These are phyloP conservation scores for Mycena floridula DNA, from an alignment of 768 basidiomycete species.

Conservation along the genomic window DNA sequence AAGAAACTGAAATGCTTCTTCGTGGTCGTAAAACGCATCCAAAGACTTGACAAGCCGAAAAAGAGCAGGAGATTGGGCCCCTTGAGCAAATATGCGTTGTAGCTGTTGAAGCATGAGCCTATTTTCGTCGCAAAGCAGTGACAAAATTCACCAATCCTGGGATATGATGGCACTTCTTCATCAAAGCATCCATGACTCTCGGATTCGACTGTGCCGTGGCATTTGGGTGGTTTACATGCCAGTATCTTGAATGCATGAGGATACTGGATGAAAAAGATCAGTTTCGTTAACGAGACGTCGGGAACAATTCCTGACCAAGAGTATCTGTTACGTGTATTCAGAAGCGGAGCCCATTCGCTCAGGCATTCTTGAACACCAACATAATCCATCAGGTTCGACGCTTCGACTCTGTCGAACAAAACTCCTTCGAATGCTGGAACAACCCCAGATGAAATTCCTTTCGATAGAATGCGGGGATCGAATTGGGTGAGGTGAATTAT, in stretches of 20 bases:
- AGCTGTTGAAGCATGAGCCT: slow-evolving; percentile 9
- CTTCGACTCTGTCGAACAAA: slow-evolving; percentile 34
- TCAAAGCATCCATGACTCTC: slow-evolving; percentile 25
- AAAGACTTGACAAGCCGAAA: slow-evolving; percentile 29
- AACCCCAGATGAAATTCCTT: slow-evolving; percentile 30
- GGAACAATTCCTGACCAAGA: no score
- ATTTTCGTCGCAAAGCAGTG: neutral
- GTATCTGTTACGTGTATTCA: slow-evolving; percentile 26
- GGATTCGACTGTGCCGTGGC: slow-evolving; percentile 28
- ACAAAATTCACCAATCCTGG: slow-evolving; percentile 19
- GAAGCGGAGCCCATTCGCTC: slow-evolving; percentile 29
- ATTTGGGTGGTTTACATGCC: slow-evolving; percentile 24
- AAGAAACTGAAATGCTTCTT: slow-evolving; percentile 28
- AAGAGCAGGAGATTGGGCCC: slow-evolving; percentile 27
- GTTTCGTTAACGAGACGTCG: no score
- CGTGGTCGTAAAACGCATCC: slow-evolving; percentile 35
- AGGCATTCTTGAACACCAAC: slow-evolving; percentile 27
- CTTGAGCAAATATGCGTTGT: slow-evolving; percentile 20
- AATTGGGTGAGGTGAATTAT: slow-evolving; percentile 33
- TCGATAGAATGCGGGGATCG: slow-evolving; percentile 36
- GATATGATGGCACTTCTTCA: slow-evolving; percentile 24
- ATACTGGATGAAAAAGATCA: no score
- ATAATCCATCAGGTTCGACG: slow-evolving; percentile 22
- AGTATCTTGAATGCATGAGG: slow-evolving; percentile 32
- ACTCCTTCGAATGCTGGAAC: slow-evolving; percentile 29